A percentile compares a stretch with the other conserved stretches of the same genome.
These are phyloP conservation scores for Diplodia intermedia DNA, from an alignment of 2,329 filamentous ascomycete genomes.

Conservation along the genomic window DNA sequence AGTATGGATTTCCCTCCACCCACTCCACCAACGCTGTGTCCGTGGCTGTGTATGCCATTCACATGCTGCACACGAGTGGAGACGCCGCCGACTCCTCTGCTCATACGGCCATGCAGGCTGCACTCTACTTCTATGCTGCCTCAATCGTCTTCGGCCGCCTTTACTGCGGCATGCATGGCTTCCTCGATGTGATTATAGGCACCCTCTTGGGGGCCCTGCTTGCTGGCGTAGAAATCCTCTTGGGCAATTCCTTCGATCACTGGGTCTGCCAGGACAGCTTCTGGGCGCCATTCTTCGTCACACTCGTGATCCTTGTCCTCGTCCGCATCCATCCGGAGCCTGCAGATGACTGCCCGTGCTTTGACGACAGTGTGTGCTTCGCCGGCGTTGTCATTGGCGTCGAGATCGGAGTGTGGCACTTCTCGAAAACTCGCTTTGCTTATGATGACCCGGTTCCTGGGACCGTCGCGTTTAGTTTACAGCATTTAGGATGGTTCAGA, in stretches of 20 bases:
- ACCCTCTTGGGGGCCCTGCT: conserved; percentile 75
- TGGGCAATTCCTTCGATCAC: conserved; percentile 67
- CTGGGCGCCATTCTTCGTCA: conserved; percentile 68
- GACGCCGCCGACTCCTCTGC: conserved; percentile 65
- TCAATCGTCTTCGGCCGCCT: conserved; percentile 91
- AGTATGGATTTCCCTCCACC: conserved; percentile 97
- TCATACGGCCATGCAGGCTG: conserved; percentile 67
- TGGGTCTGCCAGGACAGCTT: conserved; percentile 67
- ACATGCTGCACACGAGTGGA: conserved; percentile 71
- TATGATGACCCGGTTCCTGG: conserved; percentile 62
- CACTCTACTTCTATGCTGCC: conserved; percentile 82
- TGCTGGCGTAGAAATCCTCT: conserved; percentile 62
- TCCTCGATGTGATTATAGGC: conserved; percentile 86
- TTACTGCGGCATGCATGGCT: conserved; percentile 99
- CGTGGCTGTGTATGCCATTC: conserved; percentile 82
- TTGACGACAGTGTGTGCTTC: conserved; percentile 94
- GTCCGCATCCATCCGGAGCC: conserved; percentile 94
- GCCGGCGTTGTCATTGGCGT: conserved; percentile 87
- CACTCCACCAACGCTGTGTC: conserved; percentile 97
- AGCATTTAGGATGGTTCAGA: conserved; percentile 69
- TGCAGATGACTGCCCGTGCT: conserved; percentile 95
- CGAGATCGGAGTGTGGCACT: conserved; percentile 84
- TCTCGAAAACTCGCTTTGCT: conserved; percentile 64
- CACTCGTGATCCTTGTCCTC: conserved; percentile 72
- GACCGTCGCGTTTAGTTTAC: conserved; percentile 69